Percentiles rank a stretch among this genome's conserved stretches.
Evolutionary conservation across 768 basidiomycete species (phyloP).

Genomic region (Calocybe cyanea): DNA sequence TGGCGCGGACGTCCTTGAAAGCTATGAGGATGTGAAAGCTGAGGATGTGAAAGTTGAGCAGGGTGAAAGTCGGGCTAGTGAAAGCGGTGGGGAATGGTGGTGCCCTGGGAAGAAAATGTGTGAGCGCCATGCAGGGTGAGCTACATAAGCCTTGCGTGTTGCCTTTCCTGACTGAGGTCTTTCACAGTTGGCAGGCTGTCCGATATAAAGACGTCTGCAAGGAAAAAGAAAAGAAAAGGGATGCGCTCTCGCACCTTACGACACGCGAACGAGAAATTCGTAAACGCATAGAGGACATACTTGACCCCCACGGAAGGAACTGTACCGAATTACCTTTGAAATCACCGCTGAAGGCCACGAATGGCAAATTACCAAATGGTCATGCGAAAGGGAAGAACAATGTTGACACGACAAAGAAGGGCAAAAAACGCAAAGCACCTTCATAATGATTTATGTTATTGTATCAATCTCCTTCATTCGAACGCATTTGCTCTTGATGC

Average conservation of each 20-base stretch:
- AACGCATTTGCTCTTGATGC: too few species aligned
- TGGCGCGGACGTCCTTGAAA: conserved; percentile 63
- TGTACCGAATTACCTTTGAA: conserved; percentile 28
- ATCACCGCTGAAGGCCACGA: conserved; percentile 33
- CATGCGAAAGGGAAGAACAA: conserved; percentile 38
- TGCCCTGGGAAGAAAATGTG: conserved; percentile 73
- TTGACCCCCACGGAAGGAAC: conserved; percentile 43
- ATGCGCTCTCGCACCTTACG: conserved; percentile 61
- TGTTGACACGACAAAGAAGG: conserved; percentile 49
- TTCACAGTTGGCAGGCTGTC: conserved; percentile 71
- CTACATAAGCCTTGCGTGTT: conserved; percentile 3
- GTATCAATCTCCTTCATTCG: too few species aligned
- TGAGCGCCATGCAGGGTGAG: conserved; percentile 74
- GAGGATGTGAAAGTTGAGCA: conserved; percentile 27
- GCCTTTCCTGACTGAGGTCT: conserved; percentile 3
- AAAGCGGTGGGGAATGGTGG: conserved; percentile 66
- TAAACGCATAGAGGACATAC: conserved; percentile 70
- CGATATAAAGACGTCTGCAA: conserved; percentile 68
- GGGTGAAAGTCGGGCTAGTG: conserved; percentile 12
- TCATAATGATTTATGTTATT: too few species aligned
- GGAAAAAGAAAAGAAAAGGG: conserved; percentile 75
- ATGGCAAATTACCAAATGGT: conserved; percentile 43
- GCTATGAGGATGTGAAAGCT: conserved; percentile 49
- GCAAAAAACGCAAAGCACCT: conserved; percentile 52
- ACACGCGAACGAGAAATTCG: conserved; percentile 76